These are phyloP conservation scores for Yarrowia hollandica DNA, from an alignment of 805 yeast genomes.

Conservation along the genomic window DNA sequence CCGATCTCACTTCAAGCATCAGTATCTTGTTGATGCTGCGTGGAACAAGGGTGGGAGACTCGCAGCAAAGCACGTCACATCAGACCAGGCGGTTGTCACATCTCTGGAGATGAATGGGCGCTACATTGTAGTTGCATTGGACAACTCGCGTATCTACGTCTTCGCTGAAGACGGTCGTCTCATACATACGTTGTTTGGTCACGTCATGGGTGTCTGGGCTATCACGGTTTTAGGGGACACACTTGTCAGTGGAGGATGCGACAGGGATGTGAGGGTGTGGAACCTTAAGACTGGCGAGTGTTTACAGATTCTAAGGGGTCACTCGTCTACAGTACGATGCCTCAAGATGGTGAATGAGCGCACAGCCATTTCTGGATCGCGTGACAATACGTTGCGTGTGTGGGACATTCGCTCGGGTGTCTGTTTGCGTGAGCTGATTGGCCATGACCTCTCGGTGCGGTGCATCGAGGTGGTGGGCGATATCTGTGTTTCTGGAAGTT, in stretches of 20 bases:
- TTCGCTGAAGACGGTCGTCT: conserved; percentile 45
- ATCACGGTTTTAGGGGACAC: conserved; percentile 88
- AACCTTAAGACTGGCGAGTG: conserved; percentile 85
- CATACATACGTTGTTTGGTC: conserved; percentile 92
- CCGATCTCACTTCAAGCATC: conserved; percentile 45
- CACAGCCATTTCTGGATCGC: conserved; percentile 83
- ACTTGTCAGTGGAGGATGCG: conserved; percentile 93
- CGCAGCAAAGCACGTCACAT: conserved; percentile 44
- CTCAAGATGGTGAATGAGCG: conserved; percentile 76
- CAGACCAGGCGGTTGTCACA: conserved; percentile 45
- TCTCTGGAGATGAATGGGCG: conserved; percentile 42
- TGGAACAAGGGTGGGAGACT: conserved; percentile 47
- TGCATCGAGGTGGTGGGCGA: conserved; percentile 68
- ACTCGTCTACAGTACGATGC: conserved; percentile 85
- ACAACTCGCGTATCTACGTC: conserved; percentile 47
- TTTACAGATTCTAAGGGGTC: conserved; percentile 84
- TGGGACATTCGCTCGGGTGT: conserved; percentile 95
- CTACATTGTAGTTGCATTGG: conserved; percentile 47
- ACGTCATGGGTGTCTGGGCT: conserved; percentile 98
- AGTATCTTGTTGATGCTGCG: conserved; percentile 44
- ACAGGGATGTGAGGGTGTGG: conserved; percentile 95
- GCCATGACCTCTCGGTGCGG: conserved; percentile 72
- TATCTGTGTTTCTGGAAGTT: conserved; percentile 82
- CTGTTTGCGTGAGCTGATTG: conserved; percentile 68
- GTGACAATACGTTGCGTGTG: conserved; percentile 86